phyloP scores from a whole-genome alignment of 306 rosid species.

The Neltuma alba region DNA sequence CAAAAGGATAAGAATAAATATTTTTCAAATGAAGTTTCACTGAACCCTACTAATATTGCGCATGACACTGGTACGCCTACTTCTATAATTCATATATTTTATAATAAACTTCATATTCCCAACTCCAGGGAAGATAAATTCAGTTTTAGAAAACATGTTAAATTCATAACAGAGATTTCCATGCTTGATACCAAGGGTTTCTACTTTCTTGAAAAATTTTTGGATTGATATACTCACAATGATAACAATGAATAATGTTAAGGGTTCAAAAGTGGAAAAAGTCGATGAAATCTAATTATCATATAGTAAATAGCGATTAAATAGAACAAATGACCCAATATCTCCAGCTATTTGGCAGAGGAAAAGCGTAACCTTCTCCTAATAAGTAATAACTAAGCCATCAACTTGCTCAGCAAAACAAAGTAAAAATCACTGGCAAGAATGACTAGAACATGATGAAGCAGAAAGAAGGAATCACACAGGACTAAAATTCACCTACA shows the following conservation, averaged over 20 bases:
- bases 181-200: neutral
- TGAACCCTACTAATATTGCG: neutral
- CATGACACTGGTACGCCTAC: conserved; percentile 7
- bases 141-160: neutral
- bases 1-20: conserved; percentile 3
- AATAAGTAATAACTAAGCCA: neutral
- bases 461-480: conserved; percentile 28
- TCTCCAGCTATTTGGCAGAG: neutral
- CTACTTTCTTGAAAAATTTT: conserved; percentile 15
- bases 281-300: conserved; percentile 5
- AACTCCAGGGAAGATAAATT: conserved; percentile 1
- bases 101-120: neutral
- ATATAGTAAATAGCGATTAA: conserved; percentile 10
- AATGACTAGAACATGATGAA: conserved; percentile 27
- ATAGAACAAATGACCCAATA: neutral
- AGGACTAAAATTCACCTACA: neutral
- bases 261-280: conserved; percentile 12
- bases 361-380: neutral
- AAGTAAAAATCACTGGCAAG: conserved; percentile 12
- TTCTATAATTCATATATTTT: conserved; percentile 14
- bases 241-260: conserved; percentile 7
- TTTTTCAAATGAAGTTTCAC: neutral
- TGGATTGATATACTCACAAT: neutral
- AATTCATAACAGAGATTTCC: conserved; percentile 1
- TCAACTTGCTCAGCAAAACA: conserved; percentile 2